Base-by-base conservation (phyloP, 495 filamentous ascomycete genomes). In the Chaetomium tenue region DNA sequence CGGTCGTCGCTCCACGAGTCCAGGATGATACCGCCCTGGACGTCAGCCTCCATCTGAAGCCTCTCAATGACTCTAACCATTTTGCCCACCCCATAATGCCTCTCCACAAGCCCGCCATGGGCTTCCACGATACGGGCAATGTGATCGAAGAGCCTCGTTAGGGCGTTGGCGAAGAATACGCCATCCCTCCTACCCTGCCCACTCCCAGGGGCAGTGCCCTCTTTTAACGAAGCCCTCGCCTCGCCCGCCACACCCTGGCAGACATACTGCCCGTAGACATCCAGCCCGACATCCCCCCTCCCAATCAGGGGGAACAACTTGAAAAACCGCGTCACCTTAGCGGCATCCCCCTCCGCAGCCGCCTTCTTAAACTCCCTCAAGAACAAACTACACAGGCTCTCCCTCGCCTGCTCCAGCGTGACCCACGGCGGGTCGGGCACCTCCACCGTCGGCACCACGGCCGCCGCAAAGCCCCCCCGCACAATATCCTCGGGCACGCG, bases 21-120 rank as follows among this genome's bases (percentile, higher is more conserved):
- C 30, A 98, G 77, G 44, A 98, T 86, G 66, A 98, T 96, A 61
- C 94, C 95, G n/a, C 94, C 94, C 78, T 98, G 95, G 33, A 96
- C 88, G 76, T 98, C 94, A 11, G 91, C 93, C 76, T 98, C 94
- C 47, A 93, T 82, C 75, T 98, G 95, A 53, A 98, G 76, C 58
- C 91, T 84, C 77, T 97, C 92, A 72, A 98, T 92, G 60, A 98
- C 95, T 70, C 87, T 92, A n/a, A 89, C 85, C 95, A 98, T 98
- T 78, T 89, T 92, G 40, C 93, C 89, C 22, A 79, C 76, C 0
- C 94, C 94, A 72, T 98, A 98, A 76, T 98, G 93, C 47, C 89
- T 86, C 76, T 97, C 93, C 2, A 98, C 92, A 23, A 98, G 81
- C 0, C 84, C 85, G 9, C 92, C 89, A 74, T 98, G 94, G 12